Base-by-base conservation (phyloP, 2,329 filamentous ascomycete species). In the Drechslerella dactyloides region DNA sequence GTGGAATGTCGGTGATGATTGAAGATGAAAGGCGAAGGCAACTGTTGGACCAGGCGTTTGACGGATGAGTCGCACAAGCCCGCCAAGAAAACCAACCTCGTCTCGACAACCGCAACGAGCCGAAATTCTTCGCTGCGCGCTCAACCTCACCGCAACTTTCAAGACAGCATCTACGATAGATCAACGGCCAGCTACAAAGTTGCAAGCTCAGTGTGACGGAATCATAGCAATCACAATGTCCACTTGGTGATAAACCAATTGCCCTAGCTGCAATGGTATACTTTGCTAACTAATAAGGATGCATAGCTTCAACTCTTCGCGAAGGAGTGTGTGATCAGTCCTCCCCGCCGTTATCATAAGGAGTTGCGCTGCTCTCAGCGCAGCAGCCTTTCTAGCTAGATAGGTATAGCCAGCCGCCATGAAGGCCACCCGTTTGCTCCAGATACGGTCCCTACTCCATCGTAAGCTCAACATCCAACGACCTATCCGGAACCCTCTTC, bases 31-130 rank as follows among this genome's bases (percentile, higher is more conserved):
- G 15, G 37, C 40, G 52, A 48, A 33, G 19, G n/a, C 2, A 11
- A 24, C 11, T 7, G 17, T 11, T 23, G 42, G 50, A 46, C 24
- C 30, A 33, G 10, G 50, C 11, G 37, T 4, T 19, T 2, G 44
- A 35, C 46, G 19, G 44, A 58, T 62, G 64, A 69, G 64, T 62
- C 64, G 64, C 64, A 62, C 64, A 57, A 52, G 33, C 63, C n/a
- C 37, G 44, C 44, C 44, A 48, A 48, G 44, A 48, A 19, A 15
- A 21, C n/a, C 46, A 56, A 27, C 52, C 57, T 69, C 57, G 64
- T 61, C 64, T 69, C 64, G 57, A 69, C 35, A 33, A 53, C 64
- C 35, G 15, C 64, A 35, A 19, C 27, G 27, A 33, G 27, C 27
- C n/a, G 27, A 33, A 48, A 48, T 48, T 48, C 44, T 48, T 19